Percentiles rank a stretch among this genome's conserved stretches.
phyloP scores from a whole-genome alignment of 129 eudicot species.

The Flaveria trinervia region DNA sequence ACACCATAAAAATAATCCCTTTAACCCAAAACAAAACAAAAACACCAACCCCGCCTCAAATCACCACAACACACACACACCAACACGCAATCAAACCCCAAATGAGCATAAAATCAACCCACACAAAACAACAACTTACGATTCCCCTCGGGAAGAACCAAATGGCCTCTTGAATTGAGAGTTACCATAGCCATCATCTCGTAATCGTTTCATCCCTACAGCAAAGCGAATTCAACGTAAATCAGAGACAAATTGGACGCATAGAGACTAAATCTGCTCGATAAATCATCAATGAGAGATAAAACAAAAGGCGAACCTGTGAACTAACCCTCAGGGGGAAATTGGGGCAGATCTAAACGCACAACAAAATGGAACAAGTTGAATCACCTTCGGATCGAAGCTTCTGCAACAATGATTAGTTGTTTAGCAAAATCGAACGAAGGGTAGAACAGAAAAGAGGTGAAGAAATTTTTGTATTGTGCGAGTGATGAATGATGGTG shows the following conservation, averaged over 20 bases:
- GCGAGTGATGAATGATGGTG: slow-evolving; percentile 11
- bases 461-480: slow-evolving; percentile 30
- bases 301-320: slow-evolving; percentile 30
- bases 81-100: slow-evolving; percentile 5
- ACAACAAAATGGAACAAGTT: slow-evolving; percentile 16
- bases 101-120: slow-evolving; percentile 5
- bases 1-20: not conserved
- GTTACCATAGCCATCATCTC: slow-evolving; percentile 66
- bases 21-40: not conserved
- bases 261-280: slow-evolving; percentile 11
- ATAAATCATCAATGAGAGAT: not conserved
- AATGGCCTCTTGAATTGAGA: slow-evolving; percentile 83
- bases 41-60: slow-evolving; percentile 22
- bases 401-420: slow-evolving; percentile 22
- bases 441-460: slow-evolving; percentile 43
- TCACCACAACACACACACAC: slow-evolving; percentile 28
- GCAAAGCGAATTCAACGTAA: slow-evolving; percentile 16
- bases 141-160: slow-evolving; percentile 82
- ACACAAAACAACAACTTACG: slow-evolving; percentile 47
- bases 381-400: slow-evolving; percentile 39
- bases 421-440: slow-evolving; percentile 20
- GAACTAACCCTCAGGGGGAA: slow-evolving; percentile 30
- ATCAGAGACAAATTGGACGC: slow-evolving; percentile 21
- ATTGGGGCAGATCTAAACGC: slow-evolving; percentile 47
- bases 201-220: slow-evolving; percentile 79